Conservation (phyloP, 2,329 filamentous ascomycete genomes). For the Metarhizium album region DNA sequence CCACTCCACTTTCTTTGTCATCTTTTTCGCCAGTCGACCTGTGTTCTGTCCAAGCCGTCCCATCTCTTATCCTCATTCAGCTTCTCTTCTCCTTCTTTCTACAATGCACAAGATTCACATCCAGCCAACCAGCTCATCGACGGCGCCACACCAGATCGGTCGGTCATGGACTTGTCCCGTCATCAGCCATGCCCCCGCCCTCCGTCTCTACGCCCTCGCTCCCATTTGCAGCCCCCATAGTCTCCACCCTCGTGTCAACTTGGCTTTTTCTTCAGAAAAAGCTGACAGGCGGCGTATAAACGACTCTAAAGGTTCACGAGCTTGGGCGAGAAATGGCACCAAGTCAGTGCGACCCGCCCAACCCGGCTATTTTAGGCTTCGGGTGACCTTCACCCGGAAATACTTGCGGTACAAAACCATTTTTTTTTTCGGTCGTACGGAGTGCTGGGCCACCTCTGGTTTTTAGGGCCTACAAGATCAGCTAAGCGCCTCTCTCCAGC, state of each 20-base stretch:
- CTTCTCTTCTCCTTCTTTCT: too few species aligned
- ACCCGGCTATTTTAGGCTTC: background rate
- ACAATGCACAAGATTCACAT: too few species aligned
- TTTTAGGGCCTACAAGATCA: background rate
- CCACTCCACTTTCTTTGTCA: background rate
- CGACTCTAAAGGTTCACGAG: background rate
- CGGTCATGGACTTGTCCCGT: too few species aligned
- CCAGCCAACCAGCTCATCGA: background rate
- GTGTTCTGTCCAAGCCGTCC: too few species aligned
- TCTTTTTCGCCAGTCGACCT: background rate
- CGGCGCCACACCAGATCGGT: too few species aligned
- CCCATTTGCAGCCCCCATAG: background rate
- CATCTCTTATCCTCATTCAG: too few species aligned
- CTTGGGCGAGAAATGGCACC: background rate
- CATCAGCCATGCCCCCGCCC: too few species aligned
- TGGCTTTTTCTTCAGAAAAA: background rate
- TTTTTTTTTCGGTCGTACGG: background rate
- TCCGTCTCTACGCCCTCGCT: too few species aligned
- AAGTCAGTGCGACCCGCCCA: background rate
- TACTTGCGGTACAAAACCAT: background rate
- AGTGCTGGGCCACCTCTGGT: background rate
- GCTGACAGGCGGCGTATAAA: background rate
- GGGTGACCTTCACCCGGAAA: background rate
- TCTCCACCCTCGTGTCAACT: background rate
- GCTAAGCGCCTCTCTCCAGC: background rate